Evolutionary conservation across 495 filamentous ascomycete species (phyloP).

Genomic region (Astrothelium subdiscretum): DNA sequence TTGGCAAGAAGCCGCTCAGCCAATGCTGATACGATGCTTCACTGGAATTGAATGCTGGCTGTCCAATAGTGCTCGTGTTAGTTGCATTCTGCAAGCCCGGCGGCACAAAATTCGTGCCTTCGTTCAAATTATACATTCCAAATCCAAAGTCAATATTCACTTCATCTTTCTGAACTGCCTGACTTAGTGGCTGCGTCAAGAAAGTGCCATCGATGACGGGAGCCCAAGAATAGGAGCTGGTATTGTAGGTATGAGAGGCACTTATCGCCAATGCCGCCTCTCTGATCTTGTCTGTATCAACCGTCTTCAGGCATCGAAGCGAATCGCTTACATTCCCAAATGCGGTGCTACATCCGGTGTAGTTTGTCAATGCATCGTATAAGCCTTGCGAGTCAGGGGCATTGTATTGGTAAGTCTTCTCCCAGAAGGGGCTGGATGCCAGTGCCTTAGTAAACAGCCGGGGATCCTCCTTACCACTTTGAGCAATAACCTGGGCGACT

Average conservation of each 20-base stretch:
- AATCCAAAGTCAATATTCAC: slow-evolving; percentile 39
- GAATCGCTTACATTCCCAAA: slow-evolving; percentile 19
- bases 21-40: slow-evolving; percentile 36
- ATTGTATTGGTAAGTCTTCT: slow-evolving; percentile 43
- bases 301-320: slow-evolving; percentile 38
- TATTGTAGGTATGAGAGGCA: slow-evolving; percentile 38
- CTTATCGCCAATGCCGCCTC: slow-evolving; percentile 36
- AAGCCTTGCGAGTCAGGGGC: slow-evolving; percentile 38
- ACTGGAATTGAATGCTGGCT: slow-evolving; percentile 35
- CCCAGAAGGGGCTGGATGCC: slow-evolving; percentile 52
- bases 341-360: slow-evolving; percentile 34
- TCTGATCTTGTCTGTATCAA: slow-evolving; percentile 38
- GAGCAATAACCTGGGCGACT: slow-evolving; percentile 42
- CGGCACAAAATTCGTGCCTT: slow-evolving; percentile 49
- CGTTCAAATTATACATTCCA: slow-evolving; percentile 48
- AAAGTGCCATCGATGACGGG: slow-evolving; percentile 49
- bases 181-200: slow-evolving; percentile 34
- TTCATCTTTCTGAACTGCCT: slow-evolving; percentile 27
- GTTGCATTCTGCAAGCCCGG: slow-evolving; percentile 30
- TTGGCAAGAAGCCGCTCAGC: slow-evolving; percentile 42
- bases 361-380: slow-evolving; percentile 33
- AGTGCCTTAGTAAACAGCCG: slow-evolving; percentile 36
- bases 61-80: slow-evolving; percentile 11
- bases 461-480: slow-evolving; percentile 27
- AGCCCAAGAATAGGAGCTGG: slow-evolving; percentile 44